Evolutionary conservation across 768 basidiomycete genomes (phyloP).

Genomic region (Hygrocybe punicea): DNA sequence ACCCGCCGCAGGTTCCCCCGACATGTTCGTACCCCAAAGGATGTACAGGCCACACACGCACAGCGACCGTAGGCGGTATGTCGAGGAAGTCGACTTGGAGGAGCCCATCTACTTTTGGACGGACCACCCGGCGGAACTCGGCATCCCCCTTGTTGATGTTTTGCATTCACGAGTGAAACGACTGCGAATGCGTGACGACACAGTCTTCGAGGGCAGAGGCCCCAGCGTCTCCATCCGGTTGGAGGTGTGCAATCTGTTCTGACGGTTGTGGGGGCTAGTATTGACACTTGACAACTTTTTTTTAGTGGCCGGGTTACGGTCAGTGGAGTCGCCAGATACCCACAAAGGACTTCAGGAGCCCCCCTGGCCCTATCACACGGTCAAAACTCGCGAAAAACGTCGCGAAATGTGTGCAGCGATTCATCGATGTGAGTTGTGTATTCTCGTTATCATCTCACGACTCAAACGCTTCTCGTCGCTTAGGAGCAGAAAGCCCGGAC

Average conservation of each 20-base stretch:
- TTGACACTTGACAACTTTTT: slow-evolving; percentile 7
- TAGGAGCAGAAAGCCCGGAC: slow-evolving; percentile 48
- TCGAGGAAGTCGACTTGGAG: slow-evolving; percentile 64
- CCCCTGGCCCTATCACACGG: slow-evolving; percentile 72
- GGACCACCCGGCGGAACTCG: slow-evolving; percentile 51
- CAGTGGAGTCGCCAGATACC: slow-evolving; percentile 81
- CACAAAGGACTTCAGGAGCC: slow-evolving; percentile 74
- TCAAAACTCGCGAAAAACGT: slow-evolving; percentile 77
- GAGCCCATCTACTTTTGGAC: slow-evolving; percentile 61
- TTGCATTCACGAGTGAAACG: slow-evolving; percentile 56
- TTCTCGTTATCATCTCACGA: slow-evolving; percentile 1
- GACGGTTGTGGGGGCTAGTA: slow-evolving; percentile 4
- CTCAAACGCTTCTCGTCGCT: slow-evolving; percentile 2
- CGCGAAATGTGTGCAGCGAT: slow-evolving; percentile 70
- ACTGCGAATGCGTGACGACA: slow-evolving; percentile 56
- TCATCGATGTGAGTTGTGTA: slow-evolving; percentile 49
- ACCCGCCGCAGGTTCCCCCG: slow-evolving; percentile 18
- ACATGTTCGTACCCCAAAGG: slow-evolving; percentile 61
- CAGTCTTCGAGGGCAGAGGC: slow-evolving; percentile 68
- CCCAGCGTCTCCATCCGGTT: slow-evolving; percentile 78
- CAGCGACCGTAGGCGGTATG: slow-evolving; percentile 73
- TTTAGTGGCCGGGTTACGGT: slow-evolving; percentile 76
- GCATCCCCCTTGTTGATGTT: slow-evolving; percentile 63
- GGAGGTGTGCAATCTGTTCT: slow-evolving; percentile 46
- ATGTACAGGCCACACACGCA: slow-evolving; percentile 77